phyloP scores from a whole-genome alignment of 768 basidiomycete genomes.

The Agaricus blazei region DNA sequence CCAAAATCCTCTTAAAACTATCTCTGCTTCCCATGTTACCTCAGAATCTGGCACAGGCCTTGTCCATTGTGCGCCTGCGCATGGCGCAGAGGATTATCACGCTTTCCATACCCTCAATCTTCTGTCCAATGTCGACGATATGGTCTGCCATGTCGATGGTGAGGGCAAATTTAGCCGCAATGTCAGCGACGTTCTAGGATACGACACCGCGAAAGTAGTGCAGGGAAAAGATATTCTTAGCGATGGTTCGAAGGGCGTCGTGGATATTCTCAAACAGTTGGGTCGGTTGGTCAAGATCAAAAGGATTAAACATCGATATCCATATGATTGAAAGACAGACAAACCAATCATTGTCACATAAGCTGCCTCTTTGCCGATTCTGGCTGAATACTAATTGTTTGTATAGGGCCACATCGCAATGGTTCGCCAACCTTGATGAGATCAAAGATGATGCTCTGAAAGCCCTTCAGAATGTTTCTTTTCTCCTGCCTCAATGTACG shows the following conservation, averaged over 20 bases:
- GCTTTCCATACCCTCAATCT: conserved; percentile 58
- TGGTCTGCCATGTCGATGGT: conserved; percentile 80
- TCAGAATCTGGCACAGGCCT: conserved; percentile 89
- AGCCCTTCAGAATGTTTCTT: conserved; percentile 65
- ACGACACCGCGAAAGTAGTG: conserved; percentile 37
- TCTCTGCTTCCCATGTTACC: conserved; percentile 75
- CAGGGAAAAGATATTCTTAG: conserved; percentile 68
- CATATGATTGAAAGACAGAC: conserved; percentile 96
- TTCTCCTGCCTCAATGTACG: conserved; percentile 73
- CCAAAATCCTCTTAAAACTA: conserved; percentile 34
- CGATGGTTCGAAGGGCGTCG: conserved; percentile 64
- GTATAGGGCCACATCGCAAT: conserved; percentile 85
- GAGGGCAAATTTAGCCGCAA: conserved; percentile 65
- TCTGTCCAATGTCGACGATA: conserved; percentile 34
- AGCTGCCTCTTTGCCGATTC: conserved; percentile 17
- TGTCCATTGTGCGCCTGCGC: conserved; percentile 94
- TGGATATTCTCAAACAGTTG: conserved; percentile 54
- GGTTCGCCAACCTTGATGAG: conserved; percentile 89
- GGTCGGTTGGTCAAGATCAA: conserved; percentile 61
- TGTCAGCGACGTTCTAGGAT: conserved; percentile 55
- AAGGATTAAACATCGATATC: conserved; percentile 81
- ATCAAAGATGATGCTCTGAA: conserved; percentile 75
- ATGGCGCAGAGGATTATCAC: conserved; percentile 89
- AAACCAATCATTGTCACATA: conserved; percentile 89
- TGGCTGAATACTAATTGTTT: background rate